A percentile compares a stretch with the other conserved stretches of the same genome.
Conservation (phyloP, 257 asterid genomes). For the Fraxinus pennsylvanica region DNA sequence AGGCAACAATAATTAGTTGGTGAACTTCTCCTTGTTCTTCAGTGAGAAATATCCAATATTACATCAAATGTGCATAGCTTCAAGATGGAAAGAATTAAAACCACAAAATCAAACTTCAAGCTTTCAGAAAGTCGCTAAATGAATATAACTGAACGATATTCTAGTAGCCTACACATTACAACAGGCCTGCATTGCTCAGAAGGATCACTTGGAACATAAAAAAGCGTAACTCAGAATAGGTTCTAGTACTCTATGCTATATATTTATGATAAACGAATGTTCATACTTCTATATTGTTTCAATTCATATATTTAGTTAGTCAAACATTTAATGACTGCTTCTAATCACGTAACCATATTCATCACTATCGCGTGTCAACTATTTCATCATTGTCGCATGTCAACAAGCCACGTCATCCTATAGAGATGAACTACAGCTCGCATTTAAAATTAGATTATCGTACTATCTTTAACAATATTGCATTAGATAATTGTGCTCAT, state of each 20-base stretch:
- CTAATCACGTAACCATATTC: slow-evolving; percentile 16
- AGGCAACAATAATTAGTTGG: slow-evolving; percentile 2
- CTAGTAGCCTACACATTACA: slow-evolving; percentile 10
- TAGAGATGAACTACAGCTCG: neutral
- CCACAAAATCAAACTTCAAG: slow-evolving; percentile 1
- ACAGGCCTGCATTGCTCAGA: slow-evolving; percentile 5
- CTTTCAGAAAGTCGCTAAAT: slow-evolving; percentile 19
- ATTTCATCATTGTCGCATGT: neutral
- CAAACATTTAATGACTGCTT: slow-evolving; percentile 21
- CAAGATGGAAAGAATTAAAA: slow-evolving; percentile 13
- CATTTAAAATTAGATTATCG: neutral
- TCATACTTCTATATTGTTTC: neutral
- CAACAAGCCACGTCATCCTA: neutral
- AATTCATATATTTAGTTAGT: neutral
- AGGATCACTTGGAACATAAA: slow-evolving; percentile 13
- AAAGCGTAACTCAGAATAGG: slow-evolving; percentile 6
- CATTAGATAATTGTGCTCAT: neutral
- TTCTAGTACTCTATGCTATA: neutral
- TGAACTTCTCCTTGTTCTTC: slow-evolving; percentile 2
- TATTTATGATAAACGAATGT: neutral
- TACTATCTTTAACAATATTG: slow-evolving; percentile 16
- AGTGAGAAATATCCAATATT: slow-evolving; percentile 9
- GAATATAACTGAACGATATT: slow-evolving; percentile 9
- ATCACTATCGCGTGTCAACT: slow-evolving; percentile 10
- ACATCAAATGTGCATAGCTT: slow-evolving; percentile 16